A percentile compares a stretch with the other conserved stretches of the same genome.
Evolutionary conservation across 2,329 filamentous ascomycete genomes (phyloP).

Genomic region (Botrytis fragariae): DNA sequence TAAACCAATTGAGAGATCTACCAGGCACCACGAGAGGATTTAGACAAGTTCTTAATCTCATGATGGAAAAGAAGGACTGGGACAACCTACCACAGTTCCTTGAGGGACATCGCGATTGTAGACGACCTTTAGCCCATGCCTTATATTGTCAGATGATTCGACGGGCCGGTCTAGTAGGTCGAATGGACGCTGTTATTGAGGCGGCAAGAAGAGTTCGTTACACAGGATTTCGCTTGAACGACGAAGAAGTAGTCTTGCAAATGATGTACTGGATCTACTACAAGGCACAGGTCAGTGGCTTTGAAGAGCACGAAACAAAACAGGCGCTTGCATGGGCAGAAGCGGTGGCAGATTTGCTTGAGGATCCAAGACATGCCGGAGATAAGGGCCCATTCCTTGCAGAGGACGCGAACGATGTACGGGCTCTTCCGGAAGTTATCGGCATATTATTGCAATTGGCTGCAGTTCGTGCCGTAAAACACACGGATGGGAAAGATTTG

Average conservation of each 20-base stretch:
- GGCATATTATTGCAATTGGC: conserved; percentile 46
- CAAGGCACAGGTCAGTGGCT: conserved; percentile 30
- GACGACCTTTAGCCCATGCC: neutral
- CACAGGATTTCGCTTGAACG: conserved; percentile 35
- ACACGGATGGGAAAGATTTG: conserved; percentile 42
- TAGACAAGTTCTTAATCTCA: conserved; percentile 29
- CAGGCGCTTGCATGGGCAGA: conserved; percentile 37
- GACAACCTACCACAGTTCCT: conserved; percentile 37
- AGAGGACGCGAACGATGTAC: conserved; percentile 37
- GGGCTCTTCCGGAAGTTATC: conserved; percentile 42
- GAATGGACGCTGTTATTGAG: conserved; percentile 36
- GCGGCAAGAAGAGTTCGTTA: conserved; percentile 31
- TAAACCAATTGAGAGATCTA: conserved; percentile 29
- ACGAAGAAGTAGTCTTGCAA: conserved; percentile 21
- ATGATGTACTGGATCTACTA: conserved; percentile 29
- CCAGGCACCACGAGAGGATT: conserved; percentile 25
- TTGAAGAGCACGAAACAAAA: conserved; percentile 27
- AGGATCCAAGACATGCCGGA: conserved; percentile 33
- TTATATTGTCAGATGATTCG: conserved; percentile 24
- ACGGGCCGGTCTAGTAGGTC: conserved; percentile 23
- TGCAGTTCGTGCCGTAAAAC: conserved; percentile 43
- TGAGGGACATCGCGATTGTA: conserved; percentile 31
- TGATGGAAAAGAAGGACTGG: conserved; percentile 39
- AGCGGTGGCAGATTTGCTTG: conserved; percentile 33
- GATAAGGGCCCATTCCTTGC: neutral